Evolutionary conservation across 108 stramenopile species (phyloP), one percentile per base, ranked within the genome.

Genomic region (Cyclotella baltica): DNA sequence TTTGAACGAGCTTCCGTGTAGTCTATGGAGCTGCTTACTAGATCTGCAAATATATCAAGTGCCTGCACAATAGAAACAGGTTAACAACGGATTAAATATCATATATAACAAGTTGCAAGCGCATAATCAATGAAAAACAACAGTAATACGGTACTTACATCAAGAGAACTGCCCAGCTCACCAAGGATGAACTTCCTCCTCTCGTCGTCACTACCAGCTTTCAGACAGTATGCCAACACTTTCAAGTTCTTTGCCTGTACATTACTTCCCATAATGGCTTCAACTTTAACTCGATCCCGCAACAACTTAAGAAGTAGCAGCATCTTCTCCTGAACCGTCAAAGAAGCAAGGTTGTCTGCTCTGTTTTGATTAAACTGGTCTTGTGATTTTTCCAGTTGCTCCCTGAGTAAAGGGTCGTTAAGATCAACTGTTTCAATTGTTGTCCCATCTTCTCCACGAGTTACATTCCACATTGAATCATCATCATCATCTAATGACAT

Each of bases 211-310:
- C 77, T 83, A 10, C 69, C 61, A 37, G 89, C 68, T 51, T 90
- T 82, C 9, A 92, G 51, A 43, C 89, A 90, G 64, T 96, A 93
- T 4, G 95, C 92, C 50, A 96, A 68, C 16, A 96, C 55, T 55
- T 90, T 80, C 34, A 96, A 77, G 63, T 92, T 93, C 19, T 88
- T 80, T 16, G 90, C 87, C 30, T 89, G 87, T 29, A 85, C 85
- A 75, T 92, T 88, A 62, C 80, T 83, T 29, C 86, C 81, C 72
- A 93, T 92, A 27, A 90, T 88, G n/a, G 91, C 95, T 83, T 96
- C 95, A 20, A 87, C 90, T 62, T 93, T 90, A 22, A 96, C 78
- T 57, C 95, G 77, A 55, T 96, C 92, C 31, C 90, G 61, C 62
- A 96, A 51, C 15, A 93, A 71, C 50, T 79, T 89, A 25, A 96